Conservation (phyloP, 148 eudicot genomes). For the Fagopyrum tataricum region DNA sequence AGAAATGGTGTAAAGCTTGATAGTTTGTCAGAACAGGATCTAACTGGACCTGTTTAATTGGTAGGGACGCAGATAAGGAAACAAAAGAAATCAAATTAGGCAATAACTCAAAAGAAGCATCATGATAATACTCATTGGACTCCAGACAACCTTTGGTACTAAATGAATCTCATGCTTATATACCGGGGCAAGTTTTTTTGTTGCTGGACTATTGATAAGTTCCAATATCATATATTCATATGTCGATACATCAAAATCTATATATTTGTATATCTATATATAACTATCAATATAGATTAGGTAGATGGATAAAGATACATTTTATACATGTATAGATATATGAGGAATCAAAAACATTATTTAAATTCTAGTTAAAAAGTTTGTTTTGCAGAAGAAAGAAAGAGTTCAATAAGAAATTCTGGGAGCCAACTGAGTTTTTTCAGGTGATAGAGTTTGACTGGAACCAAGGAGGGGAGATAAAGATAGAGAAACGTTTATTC, state of each 20-base stretch:
- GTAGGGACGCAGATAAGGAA: not conserved
- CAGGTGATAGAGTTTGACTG: not conserved
- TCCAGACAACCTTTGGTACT: not conserved
- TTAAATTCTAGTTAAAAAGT: not conserved
- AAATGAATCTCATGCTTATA: not conserved
- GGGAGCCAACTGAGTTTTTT: not conserved
- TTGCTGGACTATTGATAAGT: not conserved
- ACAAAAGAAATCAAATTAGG: slow-evolving; percentile 12
- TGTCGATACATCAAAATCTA: too few relatives aligned
- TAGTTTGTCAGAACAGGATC: slow-evolving; percentile 61
- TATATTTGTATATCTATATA: too few relatives aligned
- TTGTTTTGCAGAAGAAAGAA: too few relatives aligned
- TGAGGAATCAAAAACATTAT: not conserved
- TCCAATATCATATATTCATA: not conserved
- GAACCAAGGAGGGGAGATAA: not conserved
- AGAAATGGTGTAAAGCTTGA: slow-evolving; percentile 79
- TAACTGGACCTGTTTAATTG: slow-evolving; percentile 57
- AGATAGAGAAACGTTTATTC: not conserved
- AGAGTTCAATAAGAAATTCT: not conserved
- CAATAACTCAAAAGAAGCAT: not conserved
- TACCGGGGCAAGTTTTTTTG: not conserved
- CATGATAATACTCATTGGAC: not conserved
- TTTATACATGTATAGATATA: not conserved
- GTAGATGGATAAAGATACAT: too few relatives aligned
- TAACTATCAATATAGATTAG: not conserved